phyloP scores from a whole-genome alignment of 2,329 filamentous ascomycete genomes.

The Cordyceps militaris region DNA sequence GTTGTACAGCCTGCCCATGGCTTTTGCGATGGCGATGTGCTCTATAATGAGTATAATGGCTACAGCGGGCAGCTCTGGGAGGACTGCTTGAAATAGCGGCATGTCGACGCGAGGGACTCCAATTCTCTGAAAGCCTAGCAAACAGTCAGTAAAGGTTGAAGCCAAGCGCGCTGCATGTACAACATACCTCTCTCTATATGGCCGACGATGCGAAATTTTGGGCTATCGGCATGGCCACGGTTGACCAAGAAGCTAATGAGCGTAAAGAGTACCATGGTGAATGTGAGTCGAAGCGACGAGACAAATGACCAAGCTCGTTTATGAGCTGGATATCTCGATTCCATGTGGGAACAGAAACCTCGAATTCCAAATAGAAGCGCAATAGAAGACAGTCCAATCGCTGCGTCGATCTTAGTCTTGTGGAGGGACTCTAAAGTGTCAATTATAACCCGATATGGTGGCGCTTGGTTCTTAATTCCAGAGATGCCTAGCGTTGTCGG shows the following conservation, averaged over 20 bases:
- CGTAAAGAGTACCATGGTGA: conserved; percentile 70
- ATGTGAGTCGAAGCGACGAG: conserved; percentile 67
- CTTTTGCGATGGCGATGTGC: conserved; percentile 79
- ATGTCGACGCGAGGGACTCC: conserved; percentile 50
- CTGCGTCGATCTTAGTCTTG: conserved; percentile 54
- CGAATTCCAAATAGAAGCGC: conserved; percentile 60
- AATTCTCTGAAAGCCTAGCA: conserved; percentile 56
- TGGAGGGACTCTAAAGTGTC: conserved; percentile 34
- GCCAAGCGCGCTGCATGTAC: not conserved
- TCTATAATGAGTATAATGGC: conserved; percentile 75
- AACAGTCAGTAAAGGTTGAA: not conserved
- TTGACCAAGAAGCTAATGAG: conserved; percentile 65
- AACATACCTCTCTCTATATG: conserved; percentile 52
- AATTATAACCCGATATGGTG: conserved; percentile 39
- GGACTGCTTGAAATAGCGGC: conserved; percentile 49
- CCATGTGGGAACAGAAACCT: conserved; percentile 51
- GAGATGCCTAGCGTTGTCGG: conserved; percentile 37
- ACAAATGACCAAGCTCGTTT: conserved; percentile 65
- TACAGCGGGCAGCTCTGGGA: conserved; percentile 59
- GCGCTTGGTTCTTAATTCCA: conserved; percentile 36
- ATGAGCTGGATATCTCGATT: conserved; percentile 50
- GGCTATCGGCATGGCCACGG: conserved; percentile 35
- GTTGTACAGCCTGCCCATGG: conserved; percentile 71
- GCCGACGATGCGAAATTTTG: conserved; percentile 56
- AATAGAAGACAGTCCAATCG: conserved; percentile 63